Base-by-base conservation (phyloP, 192 early-diverging fungal species). In the Rhizophagus sp. region DNA sequence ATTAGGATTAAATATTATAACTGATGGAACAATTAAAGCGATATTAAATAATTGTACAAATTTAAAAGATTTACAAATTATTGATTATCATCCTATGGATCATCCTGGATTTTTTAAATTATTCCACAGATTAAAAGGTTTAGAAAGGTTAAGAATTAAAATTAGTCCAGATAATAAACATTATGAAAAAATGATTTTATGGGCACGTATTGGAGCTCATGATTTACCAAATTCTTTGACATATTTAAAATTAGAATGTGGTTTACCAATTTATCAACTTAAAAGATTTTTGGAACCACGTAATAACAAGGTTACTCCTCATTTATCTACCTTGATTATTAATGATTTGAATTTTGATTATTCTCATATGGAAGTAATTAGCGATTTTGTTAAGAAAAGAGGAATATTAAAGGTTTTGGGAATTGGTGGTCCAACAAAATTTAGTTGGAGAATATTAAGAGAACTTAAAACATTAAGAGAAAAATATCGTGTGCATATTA, bases 241-340 rank as follows among this genome's bases (percentile, higher is more conserved):
- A 70, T 70, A 70, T 70, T n/a, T 70, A 44, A 70, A 70, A n/a
- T 70, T 70, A 70, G 34, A 39, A 41, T 70, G 68, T 70, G 68
- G 36, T 22, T 22, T 70, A 8, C 33, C 30, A 1, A 22, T 36
- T 11, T 4, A 39, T 34, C 68, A 70, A 70, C 15, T 57, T 57
- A 19, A 17, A 57, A 57, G 17, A 57, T 57, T 57, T 5, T 70
- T 70, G 34, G 36, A 70, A 8, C 3, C 7, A 22, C 34, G 19
- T 39, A 39, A 39, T 39, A 41, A 7, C 3, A 19, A 70, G 10
- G 33, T 19, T n/a, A 70, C 9, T 2, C 34, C 68, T 39, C 39
- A 17, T 10, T 70, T 70, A n/a, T 39, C 15, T 9, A n/a, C 36
- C n/a, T 70, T 70, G n/a, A 70, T 70, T 36, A 39, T 70, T 5